Evolutionary conservation across 805 yeast genomes (phyloP).

Genomic region (Metschnikowia shivogae): DNA sequence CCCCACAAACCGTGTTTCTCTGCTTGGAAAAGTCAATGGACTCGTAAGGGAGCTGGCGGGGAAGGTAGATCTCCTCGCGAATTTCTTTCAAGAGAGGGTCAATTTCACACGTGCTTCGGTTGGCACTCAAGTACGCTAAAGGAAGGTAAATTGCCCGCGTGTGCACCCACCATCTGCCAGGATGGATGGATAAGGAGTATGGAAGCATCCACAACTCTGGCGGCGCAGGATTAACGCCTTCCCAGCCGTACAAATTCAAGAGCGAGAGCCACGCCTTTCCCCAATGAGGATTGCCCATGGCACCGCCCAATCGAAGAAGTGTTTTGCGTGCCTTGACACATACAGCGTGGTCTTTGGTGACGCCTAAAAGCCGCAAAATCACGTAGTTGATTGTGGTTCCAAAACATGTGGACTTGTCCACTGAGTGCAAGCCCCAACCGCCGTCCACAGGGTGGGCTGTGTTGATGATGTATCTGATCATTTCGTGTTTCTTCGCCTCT

Average conservation of each 20-base stretch:
- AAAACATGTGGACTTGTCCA: constrained; percentile 90
- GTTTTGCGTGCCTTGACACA: constrained; percentile 71
- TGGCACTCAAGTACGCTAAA: constrained; percentile 71
- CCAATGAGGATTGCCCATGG: constrained; percentile 92
- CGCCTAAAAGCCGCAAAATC: constrained; percentile 72
- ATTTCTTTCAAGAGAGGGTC: constrained; percentile 62
- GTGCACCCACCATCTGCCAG: constrained; percentile 99
- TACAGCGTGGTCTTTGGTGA: constrained; percentile 70
- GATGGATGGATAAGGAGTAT: constrained; percentile 76
- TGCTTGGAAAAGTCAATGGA: constrained; percentile 63
- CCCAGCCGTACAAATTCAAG: constrained; percentile 83
- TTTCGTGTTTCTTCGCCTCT: constrained; percentile 59
- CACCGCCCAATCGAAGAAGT: constrained; percentile 77
- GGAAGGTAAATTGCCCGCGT: constrained; percentile 89
- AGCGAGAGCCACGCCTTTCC: constrained; percentile 90
- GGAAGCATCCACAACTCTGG: constrained; percentile 93
- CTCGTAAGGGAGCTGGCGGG: constrained; percentile 50
- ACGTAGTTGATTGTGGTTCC: constrained; percentile 91
- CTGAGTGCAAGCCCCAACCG: constrained; percentile 98
- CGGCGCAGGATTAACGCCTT: constrained; percentile 97
- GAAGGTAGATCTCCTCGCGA: constrained; percentile 72
- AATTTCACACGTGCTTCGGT: constrained; percentile 50
- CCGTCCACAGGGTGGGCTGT: constrained; percentile 97
- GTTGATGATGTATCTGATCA: constrained; percentile 84
- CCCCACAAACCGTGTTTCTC: constrained; percentile 84